Base-by-base conservation (phyloP, 2,329 filamentous ascomycete genomes). In the Fusarium burgessii region DNA sequence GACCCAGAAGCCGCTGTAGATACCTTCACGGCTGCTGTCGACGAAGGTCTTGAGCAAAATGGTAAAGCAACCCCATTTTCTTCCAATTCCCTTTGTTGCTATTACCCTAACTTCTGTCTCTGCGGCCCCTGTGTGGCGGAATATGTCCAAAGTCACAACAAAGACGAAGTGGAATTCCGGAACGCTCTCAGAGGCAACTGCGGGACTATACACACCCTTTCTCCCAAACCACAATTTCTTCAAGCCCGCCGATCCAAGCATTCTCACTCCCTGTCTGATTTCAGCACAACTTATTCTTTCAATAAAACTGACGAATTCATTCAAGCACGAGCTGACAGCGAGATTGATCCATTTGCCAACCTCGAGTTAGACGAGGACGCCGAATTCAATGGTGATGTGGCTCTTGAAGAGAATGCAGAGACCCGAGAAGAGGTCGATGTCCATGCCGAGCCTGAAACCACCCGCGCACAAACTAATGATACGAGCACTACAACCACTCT, bases 401-500 rank as follows among this genome's bases (percentile, higher is more conserved):
- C 68, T 35, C 56, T 68, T 10, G 73, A 71, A 35, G 63, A 66
- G n/a, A 62, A 70, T 20, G 55, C 60, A 17, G 52, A 62, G 25
- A 58, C 67, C 18, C 67, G 74, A 33, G 73, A 73, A 36, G 60
- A 69, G 32, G 64, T 64, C 18, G 49, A 49, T 42, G 61, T 66
- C 15, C 50, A 46, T 45, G 61, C 49, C 47, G 62, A 75, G 29
- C n/a, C 45, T 18, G 67, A 69, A 23, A 33, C 23, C 46, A 57
- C 33, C 29, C 58, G 72, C 40, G n/a, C 71, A 14, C 67, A 58
- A 36, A 70, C 71, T 29, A 64, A 66, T n/a, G 63, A 73, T 46
- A 75, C 77, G 29, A 79, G 77, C 59, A 78, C 78, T 23, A 80
- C 79, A 18, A 74, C 78, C 32, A 80, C 79, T 8, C 67, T 81